Conservation (phyloP, 2,329 filamentous ascomycete species). For the Didymella segeticola region DNA sequence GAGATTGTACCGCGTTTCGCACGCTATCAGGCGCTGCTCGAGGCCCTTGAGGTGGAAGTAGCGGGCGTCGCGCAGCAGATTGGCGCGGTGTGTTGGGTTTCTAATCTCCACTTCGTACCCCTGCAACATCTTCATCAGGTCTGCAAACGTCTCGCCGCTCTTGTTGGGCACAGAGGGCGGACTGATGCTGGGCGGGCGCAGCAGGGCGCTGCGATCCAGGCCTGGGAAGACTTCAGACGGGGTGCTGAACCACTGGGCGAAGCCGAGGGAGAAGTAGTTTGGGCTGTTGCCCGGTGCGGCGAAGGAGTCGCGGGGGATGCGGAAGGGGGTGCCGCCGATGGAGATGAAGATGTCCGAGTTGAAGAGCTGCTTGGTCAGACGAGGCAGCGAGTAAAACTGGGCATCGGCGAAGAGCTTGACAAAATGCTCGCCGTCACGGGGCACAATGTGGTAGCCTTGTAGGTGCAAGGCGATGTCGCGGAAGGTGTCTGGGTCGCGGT, state of each 20-base stretch:
- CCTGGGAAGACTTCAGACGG: conserved; percentile 85
- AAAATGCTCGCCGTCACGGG: conserved; percentile 83
- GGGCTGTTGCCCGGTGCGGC: conserved; percentile 85
- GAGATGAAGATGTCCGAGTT: conserved; percentile 91
- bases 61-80: conserved; percentile 79
- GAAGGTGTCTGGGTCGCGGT: conserved; percentile 89
- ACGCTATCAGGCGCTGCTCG: conserved; percentile 84
- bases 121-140: conserved; percentile 80
- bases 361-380: conserved; percentile 87
- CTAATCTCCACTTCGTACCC: conserved; percentile 83
- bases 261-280: conserved; percentile 94
- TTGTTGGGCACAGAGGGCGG: conserved; percentile 82
- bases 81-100: conserved; percentile 77
- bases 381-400: conserved; percentile 91
- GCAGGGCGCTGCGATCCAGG: conserved; percentile 75
- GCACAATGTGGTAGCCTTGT: conserved; percentile 86
- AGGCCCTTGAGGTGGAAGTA: conserved; percentile 94
- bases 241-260: conserved; percentile 83
- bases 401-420: conserved; percentile 93
- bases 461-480: conserved; percentile 87
- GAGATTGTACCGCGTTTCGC: conserved; percentile 77
- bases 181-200: conserved; percentile 84
- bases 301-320: conserved; percentile 88
- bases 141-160: conserved; percentile 82
- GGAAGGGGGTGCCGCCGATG: conserved; percentile 85